These are phyloP conservation scores for Trichoderma harzianum DNA, from an alignment of 2,329 filamentous ascomycete species.

Conservation along the genomic window DNA sequence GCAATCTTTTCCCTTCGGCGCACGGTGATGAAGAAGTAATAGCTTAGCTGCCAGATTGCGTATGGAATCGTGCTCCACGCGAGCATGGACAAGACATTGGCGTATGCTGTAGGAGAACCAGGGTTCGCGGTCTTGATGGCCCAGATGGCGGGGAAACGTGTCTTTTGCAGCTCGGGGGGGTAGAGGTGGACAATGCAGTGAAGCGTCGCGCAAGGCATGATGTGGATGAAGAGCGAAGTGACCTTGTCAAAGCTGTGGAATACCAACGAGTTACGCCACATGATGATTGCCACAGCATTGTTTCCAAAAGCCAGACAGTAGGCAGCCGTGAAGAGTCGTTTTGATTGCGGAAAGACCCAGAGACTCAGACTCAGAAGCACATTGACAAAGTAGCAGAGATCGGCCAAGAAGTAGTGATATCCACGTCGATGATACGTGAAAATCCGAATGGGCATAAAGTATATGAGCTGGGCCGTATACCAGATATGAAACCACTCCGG, in stretches of 20 bases:
- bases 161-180: conserved; percentile 58
- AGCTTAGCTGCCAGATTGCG: conserved; percentile 84
- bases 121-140: conserved; percentile 67
- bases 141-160: conserved; percentile 80
- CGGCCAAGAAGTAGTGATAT: conserved; percentile 95
- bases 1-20: conserved; percentile 94
- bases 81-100: conserved; percentile 76
- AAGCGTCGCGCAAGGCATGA: conserved; percentile 93
- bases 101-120: conserved; percentile 76
- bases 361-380: conserved; percentile 75
- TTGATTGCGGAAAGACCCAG: conserved; percentile 87
- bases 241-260: conserved; percentile 99
- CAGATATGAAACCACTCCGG: conserved; percentile 87
- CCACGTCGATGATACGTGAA: conserved; percentile 88
- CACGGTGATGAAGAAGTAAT: conserved; percentile 94
- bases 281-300: conserved; percentile 94
- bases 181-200: conserved; percentile 89
- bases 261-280: conserved; percentile 98
- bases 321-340: conserved; percentile 84
- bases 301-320: conserved; percentile 95
- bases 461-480: conserved; percentile 83
- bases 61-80: conserved; percentile 93
- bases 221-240: conserved; percentile 97
- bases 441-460: conserved; percentile 95
- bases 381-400: conserved; percentile 98